Evolutionary conservation across 2,329 filamentous ascomycete genomes (phyloP).

Genomic region (Lachnellula suecica): DNA sequence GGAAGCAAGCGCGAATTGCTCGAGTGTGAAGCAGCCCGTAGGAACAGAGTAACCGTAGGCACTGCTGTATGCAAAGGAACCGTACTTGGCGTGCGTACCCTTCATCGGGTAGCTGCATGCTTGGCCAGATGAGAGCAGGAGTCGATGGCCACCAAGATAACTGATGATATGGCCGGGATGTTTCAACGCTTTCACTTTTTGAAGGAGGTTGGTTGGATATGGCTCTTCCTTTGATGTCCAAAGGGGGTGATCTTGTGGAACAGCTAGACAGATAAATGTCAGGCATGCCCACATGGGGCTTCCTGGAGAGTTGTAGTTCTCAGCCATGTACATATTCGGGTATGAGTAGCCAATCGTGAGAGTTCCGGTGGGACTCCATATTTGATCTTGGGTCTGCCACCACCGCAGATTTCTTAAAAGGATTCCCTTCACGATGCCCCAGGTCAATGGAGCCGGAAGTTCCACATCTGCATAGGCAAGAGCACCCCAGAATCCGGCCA

Average conservation of each 20-base stretch:
- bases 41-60: constrained; percentile 77
- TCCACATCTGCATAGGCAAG: constrained; percentile 75
- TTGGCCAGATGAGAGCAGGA: constrained; percentile 74
- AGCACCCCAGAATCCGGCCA: constrained; percentile 82
- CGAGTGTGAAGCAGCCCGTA: constrained; percentile 71
- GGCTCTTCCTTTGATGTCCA: constrained; percentile 69
- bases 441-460: constrained; percentile 68
- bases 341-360: constrained; percentile 75
- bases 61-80: constrained; percentile 74
- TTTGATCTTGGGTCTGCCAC: constrained; percentile 75
- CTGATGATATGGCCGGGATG: constrained; percentile 75
- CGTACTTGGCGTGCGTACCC: constrained; percentile 80
- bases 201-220: constrained; percentile 53
- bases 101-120: constrained; percentile 82
- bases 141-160: constrained; percentile 70
- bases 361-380: constrained; percentile 74
- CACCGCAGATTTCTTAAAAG: constrained; percentile 72
- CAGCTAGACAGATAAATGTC: constrained; percentile 71
- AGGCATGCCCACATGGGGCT: constrained; percentile 75
- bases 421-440: constrained; percentile 78
- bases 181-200: constrained; percentile 57
- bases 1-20: constrained; percentile 74
- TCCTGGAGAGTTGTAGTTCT: constrained; percentile 81
- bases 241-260: constrained; percentile 70
- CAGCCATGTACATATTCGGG: constrained; percentile 76